Conservation (phyloP, 176 grass and related monocot genomes). For the Tuctoria greenei region DNA sequence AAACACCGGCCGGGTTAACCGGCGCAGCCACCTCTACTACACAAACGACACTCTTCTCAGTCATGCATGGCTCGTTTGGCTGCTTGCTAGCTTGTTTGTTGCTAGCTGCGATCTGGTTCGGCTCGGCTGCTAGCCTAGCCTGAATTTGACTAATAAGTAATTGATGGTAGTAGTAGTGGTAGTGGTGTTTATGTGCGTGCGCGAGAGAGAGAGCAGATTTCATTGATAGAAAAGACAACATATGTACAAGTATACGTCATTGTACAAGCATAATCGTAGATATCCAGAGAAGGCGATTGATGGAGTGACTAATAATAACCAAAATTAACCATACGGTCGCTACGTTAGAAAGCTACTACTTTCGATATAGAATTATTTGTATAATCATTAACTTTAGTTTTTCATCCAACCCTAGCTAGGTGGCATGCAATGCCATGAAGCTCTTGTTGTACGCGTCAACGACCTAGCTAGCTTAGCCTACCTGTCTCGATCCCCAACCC, state of each 20-base stretch:
- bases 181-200: background rate
- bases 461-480: background rate
- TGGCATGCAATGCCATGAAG: slow-evolving; percentile 1
- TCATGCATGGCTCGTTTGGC: background rate
- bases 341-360: slow-evolving; percentile 1
- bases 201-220: too few species aligned
- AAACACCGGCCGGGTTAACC: background rate
- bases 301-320: background rate
- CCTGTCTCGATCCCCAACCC: background rate
- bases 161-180: background rate
- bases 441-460: slow-evolving; percentile 21
- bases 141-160: background rate
- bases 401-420: too few species aligned
- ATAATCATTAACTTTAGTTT: background rate
- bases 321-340: background rate
- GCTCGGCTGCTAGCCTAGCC: background rate
- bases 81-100: background rate
- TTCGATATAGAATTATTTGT: background rate
- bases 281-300: slow-evolving; percentile 7
- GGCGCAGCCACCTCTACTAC: background rate
- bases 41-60: background rate
- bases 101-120: background rate
- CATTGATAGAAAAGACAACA: too few species aligned
- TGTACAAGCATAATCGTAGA: background rate
- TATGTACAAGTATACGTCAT: background rate